Base-by-base conservation (phyloP, 169 alveolate species). In the Eimeria praecox region DNA sequence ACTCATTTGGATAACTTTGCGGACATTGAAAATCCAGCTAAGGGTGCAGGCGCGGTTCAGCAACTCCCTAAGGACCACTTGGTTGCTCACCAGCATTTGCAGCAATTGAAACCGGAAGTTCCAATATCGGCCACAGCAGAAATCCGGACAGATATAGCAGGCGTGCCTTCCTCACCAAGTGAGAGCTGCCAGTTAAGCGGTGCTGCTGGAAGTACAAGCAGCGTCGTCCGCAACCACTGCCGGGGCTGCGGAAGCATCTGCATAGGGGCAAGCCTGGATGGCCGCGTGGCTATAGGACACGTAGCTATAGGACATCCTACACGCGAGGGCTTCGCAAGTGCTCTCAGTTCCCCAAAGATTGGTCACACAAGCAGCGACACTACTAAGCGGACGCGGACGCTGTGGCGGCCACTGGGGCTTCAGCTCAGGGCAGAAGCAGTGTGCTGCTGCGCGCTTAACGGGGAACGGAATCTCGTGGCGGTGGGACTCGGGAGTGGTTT, bases 361-460 rank as follows among this genome's bases (percentile, higher is more conserved):
- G 46, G 64, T 10, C 44, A 78, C 66, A 49, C 77, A 52, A 83
- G 24, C 44, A 44, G 46, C 52, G 38, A n/a, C 46, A 14, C 91
- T 24, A 83, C 52, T 54, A 83, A 18, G 40, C 77, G 18, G 49
- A 49, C 38, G 40, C 77, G 18, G 49, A 49, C 38, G 91, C 91
- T 49, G 0, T 54, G 91, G 75, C 71, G 91, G 44, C 91, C 91
- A 12, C 73, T 83, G 27, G 95, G 95, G 35, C 54, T 92, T 27
- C 73, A 49, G 69, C 69, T 92, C 42, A 64, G 95, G 38, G 77
- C 71, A 27, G 40, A 40, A 10, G 69, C 46, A 38, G 95, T 82
- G 56, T 66, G 66, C 35, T 92, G 95, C 75, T 92, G 95, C 75
- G 95, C 95, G 38, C 77, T 92, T 12, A 92, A 33, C 52, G 92